These are phyloP conservation scores for Fusarium drepaniforme DNA, from an alignment of 2,329 filamentous ascomycete species.

Conservation along the genomic window DNA sequence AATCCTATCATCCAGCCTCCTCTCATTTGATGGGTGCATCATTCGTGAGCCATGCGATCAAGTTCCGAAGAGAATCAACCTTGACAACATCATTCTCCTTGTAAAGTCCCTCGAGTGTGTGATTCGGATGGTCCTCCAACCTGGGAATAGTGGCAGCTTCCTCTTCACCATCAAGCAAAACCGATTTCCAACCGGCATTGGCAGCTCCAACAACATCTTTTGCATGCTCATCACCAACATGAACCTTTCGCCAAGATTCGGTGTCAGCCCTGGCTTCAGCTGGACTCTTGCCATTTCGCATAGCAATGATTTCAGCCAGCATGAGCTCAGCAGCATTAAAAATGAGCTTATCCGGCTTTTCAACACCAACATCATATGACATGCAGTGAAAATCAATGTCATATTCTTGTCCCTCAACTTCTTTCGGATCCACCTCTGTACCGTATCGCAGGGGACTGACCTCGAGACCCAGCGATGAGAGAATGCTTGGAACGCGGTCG, in stretches of 20 bases:
- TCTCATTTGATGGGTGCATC: neutral
- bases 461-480: conserved; percentile 23
- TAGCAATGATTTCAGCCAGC: conserved; percentile 33
- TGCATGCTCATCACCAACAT: conserved; percentile 34
- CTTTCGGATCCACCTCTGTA: rapidly evolving
- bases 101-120: conserved; percentile 18
- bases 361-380: conserved; percentile 72
- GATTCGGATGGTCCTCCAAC: conserved; percentile 3
- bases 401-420: neutral
- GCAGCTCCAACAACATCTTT: conserved; percentile 34
- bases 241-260: conserved; percentile 21
- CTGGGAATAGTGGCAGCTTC: conserved; percentile 6
- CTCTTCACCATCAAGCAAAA: conserved; percentile 26
- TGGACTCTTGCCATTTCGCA: neutral
- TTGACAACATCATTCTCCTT: neutral
- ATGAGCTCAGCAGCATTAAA: conserved; percentile 66
- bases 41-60: conserved; percentile 20
- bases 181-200: conserved; percentile 26
- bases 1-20: neutral
- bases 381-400: conserved; percentile 50
- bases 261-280: neutral
- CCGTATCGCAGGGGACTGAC: conserved; percentile 34
- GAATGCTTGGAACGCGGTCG: conserved; percentile 37
- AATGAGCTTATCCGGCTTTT: conserved; percentile 69
- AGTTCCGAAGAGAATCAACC: conserved; percentile 16